A percentile compares a stretch with the other conserved stretches of the same genome.
phyloP scores from a whole-genome alignment of 345 rosid genomes.

The Melaleuca alternifolia region DNA sequence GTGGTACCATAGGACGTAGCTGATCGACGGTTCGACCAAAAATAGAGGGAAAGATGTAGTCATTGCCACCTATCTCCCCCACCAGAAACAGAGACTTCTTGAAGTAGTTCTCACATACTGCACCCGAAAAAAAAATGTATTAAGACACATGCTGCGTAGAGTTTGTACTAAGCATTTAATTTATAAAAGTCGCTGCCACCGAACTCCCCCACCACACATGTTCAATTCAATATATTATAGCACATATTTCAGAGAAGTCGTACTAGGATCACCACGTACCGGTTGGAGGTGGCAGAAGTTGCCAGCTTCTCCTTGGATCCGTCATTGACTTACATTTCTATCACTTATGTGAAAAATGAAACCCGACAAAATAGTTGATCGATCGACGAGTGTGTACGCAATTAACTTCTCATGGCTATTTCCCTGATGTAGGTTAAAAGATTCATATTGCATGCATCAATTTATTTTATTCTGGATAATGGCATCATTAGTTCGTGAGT shows the following conservation, averaged over 20 bases:
- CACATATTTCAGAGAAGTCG: background rate
- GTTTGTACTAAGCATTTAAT: background rate
- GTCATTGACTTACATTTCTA: too few species aligned
- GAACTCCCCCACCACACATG: background rate
- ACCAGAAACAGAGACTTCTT: conserved; percentile 43
- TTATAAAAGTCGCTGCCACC: background rate
- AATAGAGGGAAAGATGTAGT: conserved; percentile 35
- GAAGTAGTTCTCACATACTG: conserved; percentile 38
- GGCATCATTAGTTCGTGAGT: background rate
- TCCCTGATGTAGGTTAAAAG: too few species aligned
- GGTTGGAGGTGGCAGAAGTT: too few species aligned
- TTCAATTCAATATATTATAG: background rate
- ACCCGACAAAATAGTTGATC: too few species aligned
- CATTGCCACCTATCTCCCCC: conserved; percentile 68
- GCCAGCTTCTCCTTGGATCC: too few species aligned
- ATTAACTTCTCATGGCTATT: background rate
- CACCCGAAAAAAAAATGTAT: background rate
- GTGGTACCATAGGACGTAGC: conserved; percentile 25
- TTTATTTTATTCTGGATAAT: background rate
- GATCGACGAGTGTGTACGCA: background rate
- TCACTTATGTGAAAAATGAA: too few species aligned
- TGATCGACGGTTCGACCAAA: conserved; percentile 18
- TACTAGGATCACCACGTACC: background rate
- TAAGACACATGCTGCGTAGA: background rate
- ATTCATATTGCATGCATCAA: too few species aligned